Base-by-base conservation (phyloP, 495 filamentous ascomycete species). In the Cladorrhinum samala region DNA sequence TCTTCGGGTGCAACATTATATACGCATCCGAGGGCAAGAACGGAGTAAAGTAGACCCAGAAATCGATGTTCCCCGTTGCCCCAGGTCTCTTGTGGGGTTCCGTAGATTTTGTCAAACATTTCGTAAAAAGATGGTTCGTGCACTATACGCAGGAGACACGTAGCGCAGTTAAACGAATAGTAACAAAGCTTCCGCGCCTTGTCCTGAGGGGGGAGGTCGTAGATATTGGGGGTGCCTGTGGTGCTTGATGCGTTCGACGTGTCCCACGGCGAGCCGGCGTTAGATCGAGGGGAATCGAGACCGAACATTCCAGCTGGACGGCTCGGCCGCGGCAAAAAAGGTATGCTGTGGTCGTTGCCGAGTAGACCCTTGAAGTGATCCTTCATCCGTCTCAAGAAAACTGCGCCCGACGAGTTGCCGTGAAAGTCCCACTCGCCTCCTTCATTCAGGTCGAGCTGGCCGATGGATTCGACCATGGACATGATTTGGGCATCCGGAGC, bases 391-490 rank as follows among this genome's bases (percentile, higher is more conserved):
- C 81, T 77, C 46, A 96, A 77, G 68, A 95, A 97, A 53, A 89
- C 86, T 43, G 92, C 76, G 0, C 93, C 91, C 3, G 93, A 98
- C 0, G 92, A 96, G 53, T 88, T 88, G 38, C 93, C 93, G 63
- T 93, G 88, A 60, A 95, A 98, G 64, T 96, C 93, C 84, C 88
- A 95, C 58, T 95, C 79, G 17, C 92, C 92, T 57, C 83, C 80
- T 57, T 98, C 93, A 66, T 95, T 91, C 16, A 96, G 76, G 62
- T 96, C 94, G 11, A 98, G 75, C 63, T 85, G 88, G 33, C 91
- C 93, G 4, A 88, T 88, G 44, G 88, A 85, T 62, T 87, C 85
- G 50, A 98, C 89, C 94, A 98, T 98, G 5, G 92, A 95, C 66
- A 94, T 86, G 24, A 98, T 74, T 43, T 94, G 74, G 3, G 86